Base-by-base conservation (phyloP, 2,329 filamentous ascomycete species). In the Trichoderma sp. region DNA sequence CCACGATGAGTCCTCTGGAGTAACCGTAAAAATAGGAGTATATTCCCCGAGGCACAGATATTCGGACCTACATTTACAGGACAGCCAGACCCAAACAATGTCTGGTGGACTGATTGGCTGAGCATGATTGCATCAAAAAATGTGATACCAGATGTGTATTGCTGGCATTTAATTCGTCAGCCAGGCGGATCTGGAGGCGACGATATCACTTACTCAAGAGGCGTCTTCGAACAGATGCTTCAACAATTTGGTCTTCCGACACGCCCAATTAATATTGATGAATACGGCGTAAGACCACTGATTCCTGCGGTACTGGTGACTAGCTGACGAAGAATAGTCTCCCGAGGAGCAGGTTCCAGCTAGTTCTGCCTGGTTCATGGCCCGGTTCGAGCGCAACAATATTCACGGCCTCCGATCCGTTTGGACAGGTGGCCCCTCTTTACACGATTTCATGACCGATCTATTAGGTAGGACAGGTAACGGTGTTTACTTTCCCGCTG, bases 101-200 rank as follows among this genome's bases (percentile, higher is more conserved):
- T 67, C 13, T 67, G 65, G 65, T 67, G 65, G 65, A 67, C 57
- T 2, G 35, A 67, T 22, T 67, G 65, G 65, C 5, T 67, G 3
- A 64, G 50, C 22, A 53, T 64, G 35, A 54, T 67, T 29, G 35
- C 48, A 1, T 45, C 48, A 17, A 37, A 67, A n/a, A 39, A 61
- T 27, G 25, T 19, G 42, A 53, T 67, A 22, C 65, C 65, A 5
- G 65, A 67, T 19, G 54, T 59, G 15, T 67, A 67, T 29, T 67
- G 64, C 42, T 67, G 64, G 64, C 65, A 67, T 27, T 35, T 64
- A 27, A 67, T 64, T 3, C 59, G 48, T 15, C 65, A 67, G 17
- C 39, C 59, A 12, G 58, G 59, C 35, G 65, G 65, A 15, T 53
- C 58, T 25, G 65, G 59, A 13, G 59, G 48, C 25, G 59, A 67